These are phyloP conservation scores for Diaporthe vaccinii DNA, from an alignment of 2,329 filamentous ascomycete species.

Conservation along the genomic window DNA sequence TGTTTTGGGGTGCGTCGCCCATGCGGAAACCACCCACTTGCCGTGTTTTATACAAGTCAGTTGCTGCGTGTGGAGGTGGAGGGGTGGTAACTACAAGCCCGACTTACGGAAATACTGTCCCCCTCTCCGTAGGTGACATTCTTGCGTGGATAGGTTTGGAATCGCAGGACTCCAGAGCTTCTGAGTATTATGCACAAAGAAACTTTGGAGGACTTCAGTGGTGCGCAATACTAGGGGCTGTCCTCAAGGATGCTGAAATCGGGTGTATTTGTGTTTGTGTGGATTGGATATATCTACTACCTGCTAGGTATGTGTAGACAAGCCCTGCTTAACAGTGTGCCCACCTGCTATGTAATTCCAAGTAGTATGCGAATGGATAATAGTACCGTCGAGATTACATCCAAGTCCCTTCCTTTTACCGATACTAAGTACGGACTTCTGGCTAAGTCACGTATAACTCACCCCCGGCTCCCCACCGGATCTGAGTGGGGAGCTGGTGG, in stretches of 20 bases:
- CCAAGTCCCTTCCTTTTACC: no score
- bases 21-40: background rate
- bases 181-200: background rate
- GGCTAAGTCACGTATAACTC: background rate
- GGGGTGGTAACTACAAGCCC: background rate
- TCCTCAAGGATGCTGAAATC: background rate
- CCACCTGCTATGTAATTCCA: background rate
- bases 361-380: background rate
- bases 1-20: background rate
- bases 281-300: background rate
- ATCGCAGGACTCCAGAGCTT: background rate
- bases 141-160: background rate
- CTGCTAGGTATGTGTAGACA: background rate
- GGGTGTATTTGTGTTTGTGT: background rate
- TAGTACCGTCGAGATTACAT: background rate
- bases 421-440: background rate
- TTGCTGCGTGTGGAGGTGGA: background rate
- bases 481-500: background rate
- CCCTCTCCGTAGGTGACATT: background rate
- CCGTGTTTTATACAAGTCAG: background rate
- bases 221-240: background rate
- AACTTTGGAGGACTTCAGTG: accelerated
- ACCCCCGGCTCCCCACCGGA: background rate
- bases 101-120: background rate
- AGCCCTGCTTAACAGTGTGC: background rate